Percentiles rank a stretch among this genome's conserved stretches.
These are phyloP conservation scores for Penicillium arizonense DNA, from an alignment of 495 filamentous ascomycete genomes.

Conservation along the genomic window DNA sequence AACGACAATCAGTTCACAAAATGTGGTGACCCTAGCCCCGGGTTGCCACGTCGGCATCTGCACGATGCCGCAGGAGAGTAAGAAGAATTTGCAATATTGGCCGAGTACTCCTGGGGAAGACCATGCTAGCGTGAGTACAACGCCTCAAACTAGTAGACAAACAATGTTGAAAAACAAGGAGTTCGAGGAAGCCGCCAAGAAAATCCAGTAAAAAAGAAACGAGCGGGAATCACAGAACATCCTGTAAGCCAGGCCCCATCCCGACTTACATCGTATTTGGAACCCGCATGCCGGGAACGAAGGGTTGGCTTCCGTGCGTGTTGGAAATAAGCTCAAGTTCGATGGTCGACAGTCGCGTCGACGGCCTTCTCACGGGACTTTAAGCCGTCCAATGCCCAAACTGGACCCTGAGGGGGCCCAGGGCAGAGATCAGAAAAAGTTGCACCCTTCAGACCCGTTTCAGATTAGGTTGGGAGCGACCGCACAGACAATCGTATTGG, in stretches of 20 bases:
- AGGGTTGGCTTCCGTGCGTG: slow-evolving; percentile 1
- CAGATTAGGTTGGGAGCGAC: slow-evolving; percentile 11
- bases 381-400: slow-evolving; percentile 1
- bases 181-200: background rate
- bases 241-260: background rate
- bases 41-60: slow-evolving; percentile 4
- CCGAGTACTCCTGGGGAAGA: background rate
- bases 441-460: slow-evolving; percentile 3
- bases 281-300: background rate
- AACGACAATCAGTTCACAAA: background rate
- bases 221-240: background rate
- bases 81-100: background rate
- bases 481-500: slow-evolving; percentile 11
- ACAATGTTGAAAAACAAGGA: background rate
- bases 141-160: background rate
- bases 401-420: background rate
- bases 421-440: slow-evolving; percentile 1
- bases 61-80: slow-evolving; percentile 1
- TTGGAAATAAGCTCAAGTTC: slow-evolving; percentile 24
- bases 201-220: background rate
- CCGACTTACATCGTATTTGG: background rate
- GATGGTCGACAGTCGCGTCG: slow-evolving; percentile 15
- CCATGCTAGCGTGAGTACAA: background rate
- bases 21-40: slow-evolving; percentile 4
- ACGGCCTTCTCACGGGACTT: background rate